Evolutionary conservation across 495 filamentous ascomycete genomes (phyloP).

Genomic region (Tuber microsphaerosporum): DNA sequence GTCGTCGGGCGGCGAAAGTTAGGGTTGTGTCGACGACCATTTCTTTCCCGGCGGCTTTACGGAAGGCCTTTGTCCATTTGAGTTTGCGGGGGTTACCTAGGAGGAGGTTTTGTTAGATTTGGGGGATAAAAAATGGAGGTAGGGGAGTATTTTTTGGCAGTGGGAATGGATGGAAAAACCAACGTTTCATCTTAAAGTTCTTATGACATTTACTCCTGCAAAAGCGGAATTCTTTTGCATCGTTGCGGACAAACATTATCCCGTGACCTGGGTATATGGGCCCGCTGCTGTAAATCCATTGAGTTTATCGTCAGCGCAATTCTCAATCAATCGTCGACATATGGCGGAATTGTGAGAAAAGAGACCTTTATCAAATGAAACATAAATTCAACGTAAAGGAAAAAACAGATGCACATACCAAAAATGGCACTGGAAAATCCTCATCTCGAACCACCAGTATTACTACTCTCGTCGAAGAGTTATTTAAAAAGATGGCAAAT

Average conservation of each 20-base stretch:
- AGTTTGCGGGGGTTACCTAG: conserved; percentile 58
- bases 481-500: neutral
- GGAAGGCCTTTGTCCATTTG: conserved; percentile 80
- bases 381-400: neutral
- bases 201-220: conserved; percentile 90
- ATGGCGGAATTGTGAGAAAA: neutral
- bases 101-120: neutral
- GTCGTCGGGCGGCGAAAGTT: conserved; percentile 82
- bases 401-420: conserved; percentile 7
- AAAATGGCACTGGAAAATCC: conserved; percentile 41
- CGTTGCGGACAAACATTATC: conserved; percentile 71
- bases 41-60: conserved; percentile 74
- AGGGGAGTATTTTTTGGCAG: neutral
- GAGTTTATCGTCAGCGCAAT: conserved; percentile 12
- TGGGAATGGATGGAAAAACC: conserved; percentile 22
- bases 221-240: conserved; percentile 63
- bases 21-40: conserved; percentile 93
- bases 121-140: neutral
- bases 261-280: conserved; percentile 83
- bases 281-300: conserved; percentile 28
- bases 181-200: conserved; percentile 98
- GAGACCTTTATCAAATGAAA: neutral
- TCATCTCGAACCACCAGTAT: conserved; percentile 17
- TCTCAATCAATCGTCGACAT: neutral
- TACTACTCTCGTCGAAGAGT: neutral